Evolutionary conservation across 192 early-diverging fungal species (phyloP).

Genomic region (Coemansia guatemalensis): DNA sequence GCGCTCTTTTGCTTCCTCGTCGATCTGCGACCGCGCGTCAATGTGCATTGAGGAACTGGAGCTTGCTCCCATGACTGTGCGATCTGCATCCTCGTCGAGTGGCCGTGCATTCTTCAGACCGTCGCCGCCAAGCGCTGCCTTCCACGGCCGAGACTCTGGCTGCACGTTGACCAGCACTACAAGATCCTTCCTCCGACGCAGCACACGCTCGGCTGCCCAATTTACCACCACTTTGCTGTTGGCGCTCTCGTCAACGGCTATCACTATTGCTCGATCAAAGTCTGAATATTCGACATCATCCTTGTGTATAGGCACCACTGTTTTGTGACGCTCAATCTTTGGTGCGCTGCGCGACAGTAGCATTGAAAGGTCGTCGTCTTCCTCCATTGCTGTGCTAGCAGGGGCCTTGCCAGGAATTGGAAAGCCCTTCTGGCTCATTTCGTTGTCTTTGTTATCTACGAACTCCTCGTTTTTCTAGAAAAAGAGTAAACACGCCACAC

Average conservation of each 20-base stretch:
- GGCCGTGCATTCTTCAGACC: slow-evolving; percentile 4
- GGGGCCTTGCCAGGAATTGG: slow-evolving; percentile 38
- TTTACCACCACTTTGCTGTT: slow-evolving; percentile 41
- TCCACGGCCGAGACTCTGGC: slow-evolving; percentile 51
- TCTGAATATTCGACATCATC: slow-evolving; percentile 54
- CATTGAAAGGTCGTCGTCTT: slow-evolving; percentile 50
- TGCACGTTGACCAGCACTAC: slow-evolving; percentile 51
- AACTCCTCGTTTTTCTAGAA: not conserved
- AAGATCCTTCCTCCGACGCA: slow-evolving; percentile 51
- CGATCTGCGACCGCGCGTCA: slow-evolving; percentile 19
- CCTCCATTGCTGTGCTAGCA: slow-evolving; percentile 33
- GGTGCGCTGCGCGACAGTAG: slow-evolving; percentile 52
- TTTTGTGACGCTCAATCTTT: slow-evolving; percentile 50
- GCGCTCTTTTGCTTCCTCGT: slow-evolving; percentile 50
- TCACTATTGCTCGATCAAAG: slow-evolving; percentile 51
- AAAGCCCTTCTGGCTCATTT: slow-evolving; percentile 30
- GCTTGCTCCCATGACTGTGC: not conserved
- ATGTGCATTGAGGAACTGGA: not conserved
- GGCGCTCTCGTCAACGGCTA: slow-evolving; percentile 49
- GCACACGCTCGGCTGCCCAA: slow-evolving; percentile 47
- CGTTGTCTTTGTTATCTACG: not conserved
- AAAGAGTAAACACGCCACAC: not conserved
- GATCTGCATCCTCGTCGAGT: slow-evolving; percentile 1
- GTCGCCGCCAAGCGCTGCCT: slow-evolving; percentile 3
- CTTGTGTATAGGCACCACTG: slow-evolving; percentile 51